phyloP scores from a whole-genome alignment of 441 rosid genomes.

The Adansonia rubrostipa region DNA sequence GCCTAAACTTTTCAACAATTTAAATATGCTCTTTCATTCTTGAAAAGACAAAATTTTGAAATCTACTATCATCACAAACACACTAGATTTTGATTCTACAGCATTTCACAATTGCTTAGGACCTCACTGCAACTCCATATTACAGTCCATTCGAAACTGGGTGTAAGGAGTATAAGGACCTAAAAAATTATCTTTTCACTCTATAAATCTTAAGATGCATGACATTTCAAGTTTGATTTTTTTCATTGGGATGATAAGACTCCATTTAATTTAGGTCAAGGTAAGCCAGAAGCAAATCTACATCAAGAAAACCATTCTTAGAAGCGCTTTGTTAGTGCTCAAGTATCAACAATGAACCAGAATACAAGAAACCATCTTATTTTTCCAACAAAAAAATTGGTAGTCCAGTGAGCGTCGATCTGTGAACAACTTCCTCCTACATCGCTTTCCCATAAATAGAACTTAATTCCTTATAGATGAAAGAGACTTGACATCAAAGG shows the following conservation, averaged over 20 bases:
- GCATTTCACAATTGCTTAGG: neutral
- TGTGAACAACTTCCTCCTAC: neutral
- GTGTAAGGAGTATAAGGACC: neutral
- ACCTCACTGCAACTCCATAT: neutral
- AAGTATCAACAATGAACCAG: neutral
- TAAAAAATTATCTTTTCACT: neutral
- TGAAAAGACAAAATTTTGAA: neutral
- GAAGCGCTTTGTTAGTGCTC: neutral
- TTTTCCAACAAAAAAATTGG: neutral
- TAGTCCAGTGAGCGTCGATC: neutral
- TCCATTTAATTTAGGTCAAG: neutral
- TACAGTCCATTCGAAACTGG: neutral
- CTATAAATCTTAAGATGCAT: neutral
- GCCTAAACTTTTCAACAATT: neutral
- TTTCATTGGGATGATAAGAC: neutral
- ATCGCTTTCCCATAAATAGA: neutral
- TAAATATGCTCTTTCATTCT: conserved; percentile 9
- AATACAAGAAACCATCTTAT: neutral
- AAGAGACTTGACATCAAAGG: neutral
- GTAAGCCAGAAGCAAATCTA: neutral
- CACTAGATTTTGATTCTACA: neutral
- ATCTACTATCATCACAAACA: conserved; percentile 13
- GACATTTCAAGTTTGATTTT: neutral
- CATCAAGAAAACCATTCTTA: neutral
- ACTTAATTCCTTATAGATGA: neutral